Evolutionary conservation across 768 basidiomycete genomes (phyloP).

Genomic region (Hypholoma fasciculare): DNA sequence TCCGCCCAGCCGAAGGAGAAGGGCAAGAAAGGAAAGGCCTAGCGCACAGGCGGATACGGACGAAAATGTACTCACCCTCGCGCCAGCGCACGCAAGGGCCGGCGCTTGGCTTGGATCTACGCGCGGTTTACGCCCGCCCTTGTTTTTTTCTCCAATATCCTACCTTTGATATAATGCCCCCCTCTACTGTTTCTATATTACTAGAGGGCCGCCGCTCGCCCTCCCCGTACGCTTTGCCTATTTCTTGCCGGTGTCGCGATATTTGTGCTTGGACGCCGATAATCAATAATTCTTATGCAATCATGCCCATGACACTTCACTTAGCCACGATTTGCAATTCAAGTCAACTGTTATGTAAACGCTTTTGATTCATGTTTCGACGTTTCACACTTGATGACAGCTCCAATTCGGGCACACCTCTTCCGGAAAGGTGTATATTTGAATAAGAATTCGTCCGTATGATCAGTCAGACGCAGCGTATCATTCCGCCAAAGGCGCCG

Average conservation of each 20-base stretch:
- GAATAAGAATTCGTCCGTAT: no score
- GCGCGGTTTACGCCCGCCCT: conserved; percentile 11
- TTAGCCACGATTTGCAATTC: not conserved
- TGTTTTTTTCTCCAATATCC: conserved; percentile 22
- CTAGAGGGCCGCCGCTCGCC: conserved; percentile 15
- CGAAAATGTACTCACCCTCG: not conserved
- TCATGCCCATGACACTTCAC: conserved; percentile 3
- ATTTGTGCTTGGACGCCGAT: conserved; percentile 22
- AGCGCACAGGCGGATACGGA: conserved; percentile 4
- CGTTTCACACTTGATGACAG: not conserved
- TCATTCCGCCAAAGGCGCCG: no score
- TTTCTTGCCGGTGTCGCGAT: conserved; percentile 19
- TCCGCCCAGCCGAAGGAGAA: conserved; percentile 23
- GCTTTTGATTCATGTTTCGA: not conserved
- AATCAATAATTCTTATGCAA: conserved; percentile 23
- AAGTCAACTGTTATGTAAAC: not conserved
- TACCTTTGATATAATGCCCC: conserved; percentile 25
- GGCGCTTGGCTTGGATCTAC: conserved; percentile 6
- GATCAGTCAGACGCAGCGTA: no score
- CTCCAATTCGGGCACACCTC: not conserved
- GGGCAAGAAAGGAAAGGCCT: conserved; percentile 31
- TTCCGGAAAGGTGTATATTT: no score
- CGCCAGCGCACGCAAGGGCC: no score
- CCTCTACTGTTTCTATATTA: conserved; percentile 24
- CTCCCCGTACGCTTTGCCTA: conserved; percentile 13